A percentile compares a stretch with the other conserved stretches of the same genome.
phyloP scores from a whole-genome alignment of 495 filamentous ascomycete genomes.

The Talaromyces thailandensis region DNA sequence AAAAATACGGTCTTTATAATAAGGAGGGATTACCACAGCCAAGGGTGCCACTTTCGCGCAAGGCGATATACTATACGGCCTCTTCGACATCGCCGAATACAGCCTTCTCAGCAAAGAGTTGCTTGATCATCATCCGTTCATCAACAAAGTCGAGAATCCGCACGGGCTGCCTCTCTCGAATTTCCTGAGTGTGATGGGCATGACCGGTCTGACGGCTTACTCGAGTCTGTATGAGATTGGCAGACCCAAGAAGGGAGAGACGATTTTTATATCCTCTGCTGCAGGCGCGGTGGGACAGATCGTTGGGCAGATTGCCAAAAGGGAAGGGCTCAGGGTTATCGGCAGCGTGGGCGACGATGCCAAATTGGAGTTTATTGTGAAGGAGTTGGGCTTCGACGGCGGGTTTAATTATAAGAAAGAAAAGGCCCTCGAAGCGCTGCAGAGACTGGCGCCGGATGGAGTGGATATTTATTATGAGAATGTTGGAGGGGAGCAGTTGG shows the following conservation, averaged over 20 bases:
- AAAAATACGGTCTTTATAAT: too few relatives aligned
- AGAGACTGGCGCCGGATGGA: constrained; percentile 68
- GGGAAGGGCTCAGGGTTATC: constrained; percentile 5
- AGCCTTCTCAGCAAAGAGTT: constrained; percentile 5
- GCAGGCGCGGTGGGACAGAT: constrained; percentile 70
- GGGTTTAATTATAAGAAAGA: constrained; percentile 52
- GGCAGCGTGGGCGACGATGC: constrained; percentile 31
- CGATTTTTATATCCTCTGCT: constrained; percentile 67
- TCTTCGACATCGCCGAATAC: constrained; percentile 56
- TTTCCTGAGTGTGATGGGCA: constrained; percentile 62
- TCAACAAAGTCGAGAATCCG: constrained; percentile 41
- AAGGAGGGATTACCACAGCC: constrained; percentile 28
- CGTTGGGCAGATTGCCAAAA: constrained; percentile 68
- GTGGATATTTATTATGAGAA: constrained; percentile 97
- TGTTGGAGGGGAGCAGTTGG: constrained; percentile 82
- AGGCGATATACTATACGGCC: constrained; percentile 59
- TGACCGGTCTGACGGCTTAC: constrained; percentile 74
- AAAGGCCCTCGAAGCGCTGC: constrained; percentile 51
- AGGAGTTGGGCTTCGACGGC: constrained; percentile 41
- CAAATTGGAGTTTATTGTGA: constrained; percentile 41
- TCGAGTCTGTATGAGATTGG: constrained; percentile 65
- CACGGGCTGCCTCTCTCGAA: constrained; percentile 46
- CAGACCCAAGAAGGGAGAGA: constrained; percentile 70
- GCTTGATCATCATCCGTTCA: constrained; percentile 18
- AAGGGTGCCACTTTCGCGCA: constrained; percentile 14